A percentile compares a stretch with the other conserved stretches of the same genome.
These are phyloP conservation scores for Podila horticola DNA, from an alignment of 192 early-diverging fungal species.

Conservation along the genomic window DNA sequence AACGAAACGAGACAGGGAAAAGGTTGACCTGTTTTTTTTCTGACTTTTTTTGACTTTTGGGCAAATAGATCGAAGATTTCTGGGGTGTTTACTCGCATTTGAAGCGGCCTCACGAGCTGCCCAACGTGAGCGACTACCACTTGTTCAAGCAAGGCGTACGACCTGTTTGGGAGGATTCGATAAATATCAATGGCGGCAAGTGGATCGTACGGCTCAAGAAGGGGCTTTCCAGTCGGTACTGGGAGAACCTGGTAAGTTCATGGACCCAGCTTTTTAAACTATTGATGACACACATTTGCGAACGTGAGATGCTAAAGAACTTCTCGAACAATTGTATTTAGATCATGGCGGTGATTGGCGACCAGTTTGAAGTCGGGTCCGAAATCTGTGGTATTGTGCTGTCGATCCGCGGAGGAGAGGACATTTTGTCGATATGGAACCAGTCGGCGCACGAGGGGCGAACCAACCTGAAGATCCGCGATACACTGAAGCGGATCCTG, in stretches of 20 bases:
- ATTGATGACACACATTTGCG: no score
- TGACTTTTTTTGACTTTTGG: neutral
- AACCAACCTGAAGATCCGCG: slow-evolving; percentile 86
- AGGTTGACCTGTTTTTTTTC: neutral
- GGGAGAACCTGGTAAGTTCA: slow-evolving; percentile 82
- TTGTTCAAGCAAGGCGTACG: slow-evolving; percentile 91
- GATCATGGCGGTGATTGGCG: slow-evolving; percentile 89
- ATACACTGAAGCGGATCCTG: slow-evolving; percentile 87
- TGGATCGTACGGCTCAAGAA: slow-evolving; percentile 96
- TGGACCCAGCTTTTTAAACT: no score
- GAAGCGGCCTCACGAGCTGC: slow-evolving; percentile 83
- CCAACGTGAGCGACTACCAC: slow-evolving; percentile 90
- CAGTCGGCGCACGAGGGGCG: slow-evolving; percentile 82
- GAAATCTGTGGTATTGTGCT: slow-evolving; percentile 95
- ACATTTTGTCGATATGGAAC: slow-evolving; percentile 97
- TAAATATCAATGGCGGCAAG: slow-evolving; percentile 89
- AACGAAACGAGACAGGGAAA: no score
- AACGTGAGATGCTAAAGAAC: no score
- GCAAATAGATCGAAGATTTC: slow-evolving; percentile 72
- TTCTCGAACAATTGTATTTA: slow-evolving; percentile 11
- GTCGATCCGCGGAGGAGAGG: slow-evolving; percentile 91
- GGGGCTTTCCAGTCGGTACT: slow-evolving; percentile 90
- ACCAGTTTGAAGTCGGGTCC: slow-evolving; percentile 87
- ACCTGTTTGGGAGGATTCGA: slow-evolving; percentile 94
- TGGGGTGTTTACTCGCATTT: slow-evolving; percentile 85